Conservation (phyloP, 2,329 filamentous ascomycete species). For the Colletotrichum tamarilloi region DNA sequence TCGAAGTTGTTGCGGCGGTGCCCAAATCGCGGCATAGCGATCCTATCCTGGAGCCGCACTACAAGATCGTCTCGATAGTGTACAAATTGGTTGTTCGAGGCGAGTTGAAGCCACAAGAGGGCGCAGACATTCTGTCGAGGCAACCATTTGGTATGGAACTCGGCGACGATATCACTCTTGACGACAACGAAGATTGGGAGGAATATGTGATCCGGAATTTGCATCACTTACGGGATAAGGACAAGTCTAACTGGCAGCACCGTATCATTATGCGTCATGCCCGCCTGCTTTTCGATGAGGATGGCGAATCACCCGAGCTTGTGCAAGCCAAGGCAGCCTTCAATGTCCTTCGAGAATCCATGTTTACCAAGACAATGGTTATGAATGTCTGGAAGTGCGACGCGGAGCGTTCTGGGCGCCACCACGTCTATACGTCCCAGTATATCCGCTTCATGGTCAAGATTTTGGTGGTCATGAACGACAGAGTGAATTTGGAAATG, state of each 20-base stretch:
- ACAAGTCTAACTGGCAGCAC: slow-evolving; percentile 96
- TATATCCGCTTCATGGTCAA: slow-evolving; percentile 87
- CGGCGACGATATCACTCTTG: slow-evolving; percentile 60
- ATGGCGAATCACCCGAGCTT: slow-evolving; percentile 53
- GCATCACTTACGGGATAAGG: slow-evolving; percentile 70
- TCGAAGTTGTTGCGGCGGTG: slow-evolving; percentile 61
- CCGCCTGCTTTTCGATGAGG: slow-evolving; percentile 63
- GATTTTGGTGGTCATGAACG: slow-evolving; percentile 78
- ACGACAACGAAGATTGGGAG: slow-evolving; percentile 72
- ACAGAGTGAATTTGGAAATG: slow-evolving; percentile 80
- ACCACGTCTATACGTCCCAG: slow-evolving; percentile 90
- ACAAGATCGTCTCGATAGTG: slow-evolving; percentile 85
- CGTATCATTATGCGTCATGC: slow-evolving; percentile 84
- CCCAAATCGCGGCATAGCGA: slow-evolving; percentile 72
- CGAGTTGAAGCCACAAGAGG: slow-evolving; percentile 60
- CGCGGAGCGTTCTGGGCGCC: slow-evolving; percentile 82
- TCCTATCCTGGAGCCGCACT: slow-evolving; percentile 89
- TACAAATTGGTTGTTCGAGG: slow-evolving; percentile 79
- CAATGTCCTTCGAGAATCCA: slow-evolving; percentile 75
- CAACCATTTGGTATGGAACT: slow-evolving; percentile 65
- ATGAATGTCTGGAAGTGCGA: slow-evolving; percentile 97
- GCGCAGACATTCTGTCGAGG: slow-evolving; percentile 63
- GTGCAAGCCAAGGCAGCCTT: slow-evolving; percentile 83
- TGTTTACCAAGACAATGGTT: slow-evolving; percentile 94
- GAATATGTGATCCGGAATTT: slow-evolving; percentile 64